Conservation (phyloP, 2,329 filamentous ascomycete species). For the Coniochaeta prunicola region DNA sequence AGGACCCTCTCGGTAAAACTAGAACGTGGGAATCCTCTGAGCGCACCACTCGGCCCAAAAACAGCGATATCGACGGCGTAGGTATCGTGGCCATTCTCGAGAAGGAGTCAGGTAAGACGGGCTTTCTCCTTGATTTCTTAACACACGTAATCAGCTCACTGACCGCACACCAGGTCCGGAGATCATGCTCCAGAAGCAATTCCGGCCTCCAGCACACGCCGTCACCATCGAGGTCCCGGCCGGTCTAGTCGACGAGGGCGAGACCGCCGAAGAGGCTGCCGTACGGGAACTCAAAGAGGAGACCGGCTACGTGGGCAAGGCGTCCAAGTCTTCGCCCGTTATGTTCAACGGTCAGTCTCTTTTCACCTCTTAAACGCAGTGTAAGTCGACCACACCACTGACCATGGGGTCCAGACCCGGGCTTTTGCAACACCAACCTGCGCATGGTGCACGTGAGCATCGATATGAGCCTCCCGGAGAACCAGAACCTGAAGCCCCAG, state of each 20-base stretch:
- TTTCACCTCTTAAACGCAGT: background rate
- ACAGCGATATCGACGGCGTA: constrained; percentile 61
- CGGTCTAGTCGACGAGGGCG: constrained; percentile 54
- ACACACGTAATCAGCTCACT: background rate
- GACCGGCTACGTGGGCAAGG: constrained; percentile 55
- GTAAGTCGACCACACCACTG: background rate
- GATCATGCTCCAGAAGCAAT: constrained; percentile 61
- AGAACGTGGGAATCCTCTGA: constrained; percentile 68
- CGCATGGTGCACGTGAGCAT: constrained; percentile 67
- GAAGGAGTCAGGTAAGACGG: constrained; percentile 33
- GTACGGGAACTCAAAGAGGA: constrained; percentile 59
- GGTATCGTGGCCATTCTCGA: constrained; percentile 65
- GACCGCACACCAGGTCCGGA: constrained; percentile 30
- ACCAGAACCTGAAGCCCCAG: constrained; percentile 60
- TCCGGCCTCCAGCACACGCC: constrained; percentile 52
- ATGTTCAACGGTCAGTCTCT: constrained; percentile 51
- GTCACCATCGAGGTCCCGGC: constrained; percentile 59
- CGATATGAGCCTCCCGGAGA: constrained; percentile 61
- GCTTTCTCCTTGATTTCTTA: background rate
- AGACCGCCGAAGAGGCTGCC: constrained; percentile 54
- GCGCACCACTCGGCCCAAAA: constrained; percentile 57
- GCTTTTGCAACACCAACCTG: constrained; percentile 61
- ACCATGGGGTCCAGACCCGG: constrained; percentile 38
- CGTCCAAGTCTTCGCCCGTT: constrained; percentile 50
- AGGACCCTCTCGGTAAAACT: constrained; percentile 49